Percentiles rank a stretch among this genome's conserved stretches.
Evolutionary conservation across 2,329 filamentous ascomycete species (phyloP).

Genomic region (Fulvia fulva): DNA sequence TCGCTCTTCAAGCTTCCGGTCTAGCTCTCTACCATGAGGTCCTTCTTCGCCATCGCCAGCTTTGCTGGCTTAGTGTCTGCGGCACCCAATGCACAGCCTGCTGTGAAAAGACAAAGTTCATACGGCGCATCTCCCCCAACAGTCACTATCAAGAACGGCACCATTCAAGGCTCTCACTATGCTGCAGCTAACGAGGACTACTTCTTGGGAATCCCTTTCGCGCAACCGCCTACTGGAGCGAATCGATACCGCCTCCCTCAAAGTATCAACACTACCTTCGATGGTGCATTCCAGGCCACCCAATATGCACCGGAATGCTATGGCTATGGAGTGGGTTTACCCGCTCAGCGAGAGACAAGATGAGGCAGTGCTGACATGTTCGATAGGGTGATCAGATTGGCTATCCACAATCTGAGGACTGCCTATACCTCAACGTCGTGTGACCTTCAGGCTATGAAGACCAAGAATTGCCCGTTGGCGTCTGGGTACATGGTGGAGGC

Average conservation of each 20-base stretch:
- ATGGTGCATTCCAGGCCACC: slow-evolving; percentile 37
- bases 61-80: slow-evolving; percentile 13
- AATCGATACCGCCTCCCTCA: slow-evolving; percentile 34
- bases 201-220: slow-evolving; percentile 42
- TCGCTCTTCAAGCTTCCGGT: background rate
- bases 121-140: slow-evolving; percentile 25
- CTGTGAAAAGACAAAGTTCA: slow-evolving; percentile 1
- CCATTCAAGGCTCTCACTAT: slow-evolving; percentile 38
- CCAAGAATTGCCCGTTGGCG: slow-evolving; percentile 49
- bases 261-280: slow-evolving; percentile 37
- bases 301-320: slow-evolving; percentile 42
- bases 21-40: slow-evolving; percentile 10
- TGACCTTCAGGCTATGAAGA: slow-evolving; percentile 48
- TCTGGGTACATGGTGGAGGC: slow-evolving; percentile 54
- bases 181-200: slow-evolving; percentile 43
- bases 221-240: slow-evolving; percentile 33
- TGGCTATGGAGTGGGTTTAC: slow-evolving; percentile 34
- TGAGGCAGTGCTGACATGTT: too few relatives aligned
- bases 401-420: slow-evolving; percentile 51
- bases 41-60: slow-evolving; percentile 3
- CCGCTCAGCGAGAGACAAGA: too few relatives aligned
- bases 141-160: slow-evolving; percentile 43
- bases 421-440: slow-evolving; percentile 60
- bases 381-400: slow-evolving; percentile 29
- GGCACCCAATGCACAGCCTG: background rate